Evolutionary conservation across 2,329 filamentous ascomycete species (phyloP), one percentile per base, ranked within the genome.

Genomic region (Diaporthe sp.): DNA sequence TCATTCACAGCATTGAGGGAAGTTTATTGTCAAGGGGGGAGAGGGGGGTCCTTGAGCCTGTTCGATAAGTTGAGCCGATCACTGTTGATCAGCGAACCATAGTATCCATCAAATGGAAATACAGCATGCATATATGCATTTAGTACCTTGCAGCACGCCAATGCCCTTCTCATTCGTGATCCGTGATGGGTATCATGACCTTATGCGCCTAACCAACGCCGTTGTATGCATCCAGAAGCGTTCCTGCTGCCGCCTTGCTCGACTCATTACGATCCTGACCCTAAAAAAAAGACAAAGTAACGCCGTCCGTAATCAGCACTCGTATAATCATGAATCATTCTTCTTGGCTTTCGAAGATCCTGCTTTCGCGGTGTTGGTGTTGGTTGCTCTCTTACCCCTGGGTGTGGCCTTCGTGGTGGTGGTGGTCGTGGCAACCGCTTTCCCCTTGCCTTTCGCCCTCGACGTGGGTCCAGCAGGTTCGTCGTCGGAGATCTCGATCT

Each of bases 371-470:
- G 69, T 69, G 25, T 51, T 53, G 69, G 49, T 69, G 53, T 59
- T 72, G 67, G 75, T 67, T 73, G 73, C 31, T 75, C 62, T 73
- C 75, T 77, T 77, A 75, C 73, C 73, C 73, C 75, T 59, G 53
- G 58, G 15, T 61, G 75, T 42, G 9, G 72, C 42, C 37, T 68
- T 72, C 37, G 67, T 39, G 8, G 67, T 71, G 28, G 74, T 69
- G 19, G 70, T 72, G 31, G 72, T 72, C 34, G 75, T 71, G 55
- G 46, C 59, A 7, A 13, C 34, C 22, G 75, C 80, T 67, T 80
- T 80, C 10, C 79, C 81, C 74, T 81, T 82, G 10, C 77, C 81
- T 67, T 82, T 83, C 15, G 73, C 78, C 28, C 77, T 81, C n/a
- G 72, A 51, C 4, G 77, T 61, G 15, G 76, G 17, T 8, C n/a